Base-by-base conservation (phyloP, 345 rosid genomes). In the Reutealis trisperma region DNA sequence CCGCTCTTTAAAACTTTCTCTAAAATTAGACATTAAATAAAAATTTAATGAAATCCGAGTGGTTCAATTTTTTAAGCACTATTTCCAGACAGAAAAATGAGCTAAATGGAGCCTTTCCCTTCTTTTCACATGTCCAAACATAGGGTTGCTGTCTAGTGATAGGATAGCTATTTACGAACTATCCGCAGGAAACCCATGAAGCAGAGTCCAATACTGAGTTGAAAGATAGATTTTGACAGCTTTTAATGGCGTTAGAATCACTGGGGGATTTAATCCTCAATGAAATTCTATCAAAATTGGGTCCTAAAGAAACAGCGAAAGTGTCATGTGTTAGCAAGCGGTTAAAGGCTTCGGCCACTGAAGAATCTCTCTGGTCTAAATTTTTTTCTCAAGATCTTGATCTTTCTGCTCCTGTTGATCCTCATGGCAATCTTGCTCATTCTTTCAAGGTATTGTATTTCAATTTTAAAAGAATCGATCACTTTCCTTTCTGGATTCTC, bases 361-460 rank as follows among this genome's bases (percentile, higher is more conserved):
- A 93, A 14, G 96, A 95, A 6, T 70, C 89, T 13, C 90, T 95
- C 70, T 95, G 99, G 99, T 86, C 89, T 11, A 75, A 74, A 14
- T 87, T 88, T 82, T 90, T 91, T 74, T 80, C 71, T n/a, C 51
- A 64, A 11, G 93, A 93, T 60, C 93, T 95, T 73, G 77, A 82
- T 25, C 90, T 95, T 74, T 80, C 88, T 47, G 63, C 91, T 67
- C 97, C 99, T 77, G 78, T 86, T 67, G 94, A 87, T 62, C 90
- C 86, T 30, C 67, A 78, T n/a, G 97, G 96, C 24, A 85, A 87
- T 63, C 85, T 79, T 57, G 61, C 64, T 37, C 89, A 94, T 75
- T 93, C 97, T 63, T 95, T 90, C 87, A 90, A 87, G 96, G 98
- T 93, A 61, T 49, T 15, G 98, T 93, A 61, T 49, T 15, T 18